phyloP scores from a whole-genome alignment of 1,284 basidiomycete genomes.

The Ganoderma leucocontextum region DNA sequence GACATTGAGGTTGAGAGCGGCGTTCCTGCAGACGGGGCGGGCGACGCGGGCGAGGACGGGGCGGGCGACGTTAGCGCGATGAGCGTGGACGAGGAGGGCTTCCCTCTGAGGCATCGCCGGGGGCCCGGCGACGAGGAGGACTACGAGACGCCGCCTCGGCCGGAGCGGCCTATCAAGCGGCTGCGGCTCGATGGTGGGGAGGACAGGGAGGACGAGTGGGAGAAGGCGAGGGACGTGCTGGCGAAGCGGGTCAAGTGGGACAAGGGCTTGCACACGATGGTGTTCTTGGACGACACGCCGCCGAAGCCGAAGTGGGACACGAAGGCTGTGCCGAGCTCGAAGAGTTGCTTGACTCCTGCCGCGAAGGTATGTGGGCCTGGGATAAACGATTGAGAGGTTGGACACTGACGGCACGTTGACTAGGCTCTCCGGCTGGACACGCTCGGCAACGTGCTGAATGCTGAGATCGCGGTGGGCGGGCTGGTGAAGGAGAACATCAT shows the following conservation, averaged over 20 bases:
- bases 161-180: conserved; percentile 46
- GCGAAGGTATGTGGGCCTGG: conserved; percentile 60
- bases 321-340: conserved; percentile 52
- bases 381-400: not conserved
- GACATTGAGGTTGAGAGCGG: conserved; percentile 28
- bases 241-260: conserved; percentile 83
- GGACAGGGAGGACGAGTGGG: conserved; percentile 44
- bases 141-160: conserved; percentile 69
- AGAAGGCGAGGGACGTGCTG: conserved; percentile 76
- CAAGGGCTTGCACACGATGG: conserved; percentile 66
- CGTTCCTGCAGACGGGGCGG: not conserved
- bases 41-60: not conserved
- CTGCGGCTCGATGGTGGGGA: conserved; percentile 47
- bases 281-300: conserved; percentile 68
- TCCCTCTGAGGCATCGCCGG: conserved; percentile 53
- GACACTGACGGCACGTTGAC: conserved; percentile 7
- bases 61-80: conserved; percentile 39
- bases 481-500: conserved; percentile 73
- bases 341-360: conserved; percentile 70
- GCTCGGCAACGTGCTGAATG: conserved; percentile 76
- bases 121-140: conserved; percentile 87
- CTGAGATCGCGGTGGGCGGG: conserved; percentile 65
- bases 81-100: conserved; percentile 41
- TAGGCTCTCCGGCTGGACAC: conserved; percentile 75
- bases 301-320: conserved; percentile 53